Evolutionary conservation across 495 filamentous ascomycete species (phyloP), one percentile per base, ranked within the genome.

Genomic region (Trichoderma erinaceum): DNA sequence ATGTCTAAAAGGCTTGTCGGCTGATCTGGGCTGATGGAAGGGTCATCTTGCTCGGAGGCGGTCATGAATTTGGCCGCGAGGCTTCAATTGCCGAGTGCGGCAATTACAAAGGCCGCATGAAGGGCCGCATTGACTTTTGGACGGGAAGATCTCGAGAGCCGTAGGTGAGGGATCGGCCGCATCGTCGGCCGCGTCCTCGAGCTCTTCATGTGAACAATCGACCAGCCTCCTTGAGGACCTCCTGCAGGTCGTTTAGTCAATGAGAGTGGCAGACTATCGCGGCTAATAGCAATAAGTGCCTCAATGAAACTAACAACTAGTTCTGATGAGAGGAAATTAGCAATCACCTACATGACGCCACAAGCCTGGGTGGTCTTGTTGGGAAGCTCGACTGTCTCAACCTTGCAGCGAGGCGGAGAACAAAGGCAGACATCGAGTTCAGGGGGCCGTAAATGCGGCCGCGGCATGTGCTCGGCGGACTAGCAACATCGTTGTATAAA

Each of bases 91-190:
- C 56, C 56, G 56, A 25, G 11, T 32, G 23, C 56, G 56, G 56
- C 56, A 61, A 61, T 32, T 61, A 3, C n/a, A 5, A 32, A 11
- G 56, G 56, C 56, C 56, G 56, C 56, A 61, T 61, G 25, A 25
- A 29, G 29, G 56, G 56, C 56, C 56, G 56, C 56, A 61, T 61
- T 61, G 56, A 61, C 10, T 13, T 32, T 52, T 61, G 56, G 27
- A 18, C 56, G 56, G 56, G 56, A 61, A 61, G 56, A 61, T 61
- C 56, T 6, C 56, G 16, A 61, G 56, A 61, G 56, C 56, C 56
- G 56, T 32, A 32, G 11, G n/a, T 3, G 27, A 25, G 56, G 25
- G 27, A 25, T 61, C 25, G 56, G 56, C 56, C 25, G 56, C 56
- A 32, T 61, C 25, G 23, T 27, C 56, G 56, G 56, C 56, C 56